phyloP scores from a whole-genome alignment of 345 rosid genomes.

The Sonneratia caseolaris region DNA sequence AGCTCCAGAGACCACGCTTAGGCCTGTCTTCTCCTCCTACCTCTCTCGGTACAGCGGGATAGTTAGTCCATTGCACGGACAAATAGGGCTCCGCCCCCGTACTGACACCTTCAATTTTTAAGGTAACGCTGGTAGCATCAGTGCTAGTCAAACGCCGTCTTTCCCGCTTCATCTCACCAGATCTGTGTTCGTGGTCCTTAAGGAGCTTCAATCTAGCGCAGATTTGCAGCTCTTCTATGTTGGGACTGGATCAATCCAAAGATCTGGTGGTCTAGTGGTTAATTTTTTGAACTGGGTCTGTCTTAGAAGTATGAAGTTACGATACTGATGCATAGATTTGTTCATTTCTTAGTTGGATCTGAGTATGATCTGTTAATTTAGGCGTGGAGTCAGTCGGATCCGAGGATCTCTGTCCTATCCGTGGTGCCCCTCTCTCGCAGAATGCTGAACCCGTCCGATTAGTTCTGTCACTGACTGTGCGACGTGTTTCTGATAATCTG shows the following conservation, averaged over 20 bases:
- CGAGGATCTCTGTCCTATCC: not conserved
- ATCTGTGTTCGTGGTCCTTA: not conserved
- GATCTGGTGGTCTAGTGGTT: not conserved
- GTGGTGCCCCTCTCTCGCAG: not conserved
- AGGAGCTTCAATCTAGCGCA: not conserved
- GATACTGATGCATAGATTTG: not conserved
- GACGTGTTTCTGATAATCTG: no score
- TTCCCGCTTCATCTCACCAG: not conserved
- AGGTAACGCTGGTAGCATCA: not conserved
- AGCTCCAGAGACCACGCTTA: not conserved
- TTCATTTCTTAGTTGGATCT: constrained; percentile 4
- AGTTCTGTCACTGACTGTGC: not conserved
- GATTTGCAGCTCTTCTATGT: not conserved
- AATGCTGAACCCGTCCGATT: not conserved
- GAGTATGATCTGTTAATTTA: not conserved
- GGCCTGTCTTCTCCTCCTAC: not conserved
- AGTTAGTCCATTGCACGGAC: constrained; percentile 10
- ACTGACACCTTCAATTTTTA: not conserved
- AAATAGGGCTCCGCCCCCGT: not conserved
- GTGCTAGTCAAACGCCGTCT: not conserved
- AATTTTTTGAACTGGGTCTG: not conserved
- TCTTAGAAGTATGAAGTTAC: no score
- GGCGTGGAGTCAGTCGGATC: not conserved
- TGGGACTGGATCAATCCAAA: not conserved
- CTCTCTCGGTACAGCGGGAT: not conserved